Conservation (phyloP, 192 early-diverging fungal species). For the Entomortierella parvispora region DNA sequence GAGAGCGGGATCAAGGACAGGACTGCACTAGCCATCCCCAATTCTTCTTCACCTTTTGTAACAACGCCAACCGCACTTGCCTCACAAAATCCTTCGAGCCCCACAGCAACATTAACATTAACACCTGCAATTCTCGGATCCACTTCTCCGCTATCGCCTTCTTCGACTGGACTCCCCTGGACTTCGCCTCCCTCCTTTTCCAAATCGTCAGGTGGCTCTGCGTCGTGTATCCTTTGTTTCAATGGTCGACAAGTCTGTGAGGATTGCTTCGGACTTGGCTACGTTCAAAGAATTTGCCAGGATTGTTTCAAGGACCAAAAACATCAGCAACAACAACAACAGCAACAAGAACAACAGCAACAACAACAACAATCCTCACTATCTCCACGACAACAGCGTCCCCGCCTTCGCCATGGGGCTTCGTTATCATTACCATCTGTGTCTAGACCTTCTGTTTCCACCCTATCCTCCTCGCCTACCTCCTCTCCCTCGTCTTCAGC, state of each 20-base stretch:
- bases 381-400: not conserved
- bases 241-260: conserved; percentile 22
- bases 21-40: too few relatives aligned
- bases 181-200: not conserved
- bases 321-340: conserved; percentile 8
- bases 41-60: not conserved
- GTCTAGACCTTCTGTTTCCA: too few relatives aligned
- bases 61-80: not conserved
- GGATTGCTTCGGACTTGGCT: conserved; percentile 33
- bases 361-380: not conserved
- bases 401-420: not conserved
- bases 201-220: too few relatives aligned
- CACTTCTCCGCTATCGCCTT: not conserved
- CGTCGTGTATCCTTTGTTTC: conserved; percentile 9
- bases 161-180: not conserved
- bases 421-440: too few relatives aligned
- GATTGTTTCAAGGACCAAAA: conserved; percentile 21
- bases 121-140: not conserved
- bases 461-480: too few relatives aligned
- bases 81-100: too few relatives aligned
- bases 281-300: conserved; percentile 26
- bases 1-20: too few relatives aligned
- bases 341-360: not conserved
- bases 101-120: not conserved
- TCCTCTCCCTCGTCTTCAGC: too few relatives aligned